Evolutionary conservation across 2,329 filamentous ascomycete genomes (phyloP).

Genomic region (Oidium heveae): DNA sequence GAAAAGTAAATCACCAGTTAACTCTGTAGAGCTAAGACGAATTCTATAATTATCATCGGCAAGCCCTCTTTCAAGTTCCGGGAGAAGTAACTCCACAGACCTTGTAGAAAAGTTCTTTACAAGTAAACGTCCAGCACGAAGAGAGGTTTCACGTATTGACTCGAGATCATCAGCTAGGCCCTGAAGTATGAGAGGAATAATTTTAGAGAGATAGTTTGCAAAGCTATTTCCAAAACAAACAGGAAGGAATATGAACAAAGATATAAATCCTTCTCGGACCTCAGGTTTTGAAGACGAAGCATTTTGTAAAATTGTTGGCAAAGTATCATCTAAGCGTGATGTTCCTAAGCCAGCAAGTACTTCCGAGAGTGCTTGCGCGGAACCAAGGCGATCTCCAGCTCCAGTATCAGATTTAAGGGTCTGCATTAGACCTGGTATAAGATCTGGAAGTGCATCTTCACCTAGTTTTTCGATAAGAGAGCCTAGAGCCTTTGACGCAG

Average conservation of each 20-base stretch:
- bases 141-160: constrained; percentile 86
- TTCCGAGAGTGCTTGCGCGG: constrained; percentile 86
- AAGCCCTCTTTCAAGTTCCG: constrained; percentile 82
- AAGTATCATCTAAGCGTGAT: constrained; percentile 72
- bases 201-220: constrained; percentile 77
- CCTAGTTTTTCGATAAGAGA: constrained; percentile 96
- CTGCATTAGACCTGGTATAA: constrained; percentile 92
- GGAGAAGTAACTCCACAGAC: constrained; percentile 78
- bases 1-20: constrained; percentile 90
- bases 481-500: constrained; percentile 81
- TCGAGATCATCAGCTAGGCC: constrained; percentile 91
- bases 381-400: constrained; percentile 84
- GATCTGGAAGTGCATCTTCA: constrained; percentile 85
- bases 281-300: constrained; percentile 74
- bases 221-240: constrained; percentile 99
- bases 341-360: constrained; percentile 90
- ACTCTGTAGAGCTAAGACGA: constrained; percentile 88
- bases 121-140: constrained; percentile 74
- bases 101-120: constrained; percentile 97
- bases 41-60: constrained; percentile 97
- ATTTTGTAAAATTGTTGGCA: constrained; percentile 90
- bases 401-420: constrained; percentile 94
- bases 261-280: constrained; percentile 97
- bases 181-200: constrained; percentile 83
- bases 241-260: constrained; percentile 93